Base-by-base conservation (phyloP, 768 basidiomycete species). In the Neoboletus subvelutipes region DNA sequence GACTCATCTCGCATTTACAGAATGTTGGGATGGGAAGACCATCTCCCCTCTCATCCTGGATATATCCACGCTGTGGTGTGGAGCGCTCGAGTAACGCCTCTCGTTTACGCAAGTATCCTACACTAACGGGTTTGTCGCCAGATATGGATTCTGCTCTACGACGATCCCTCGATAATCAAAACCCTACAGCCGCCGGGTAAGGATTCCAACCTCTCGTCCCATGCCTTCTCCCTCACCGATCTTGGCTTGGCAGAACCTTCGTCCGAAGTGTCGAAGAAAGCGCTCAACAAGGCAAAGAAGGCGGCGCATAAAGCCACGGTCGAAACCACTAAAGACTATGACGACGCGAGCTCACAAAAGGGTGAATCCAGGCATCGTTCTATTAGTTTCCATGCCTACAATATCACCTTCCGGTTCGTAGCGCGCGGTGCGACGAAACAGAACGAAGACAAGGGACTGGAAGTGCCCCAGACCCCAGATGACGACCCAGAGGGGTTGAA, bases 201-300 rank as follows among this genome's bases (percentile, higher is more conserved):
- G 66, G 53, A 39, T 36, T 47, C 33, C 7, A 34, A 11, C 24
- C 43, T 7, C 42, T 56, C 22, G 80, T 64, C 20, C 71, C 73
- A 11, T 26, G 37, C 22, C 33, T 70, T 84, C 22, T 39, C 54
- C 15, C 10, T 45, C 26, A 60, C 49, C 34, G 28, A 61, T 40
- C 40, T 22, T 28, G 22, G 15, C 33, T 18, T 33, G 22, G 28
- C 56, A 65, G 69, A 67, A 54, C 34, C 50, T 7, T 40, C 58
- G 10, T 34, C 54, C 9, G 69, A 71, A 39, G 40, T 58, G 5
- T 87, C 86, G 72, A 91, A 90, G 71, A 91, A 92, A 68, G 88
- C 88, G 0, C 86, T 86, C 69, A 92, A 91, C 73, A 93, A 90
- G 71, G 90, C 90, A 13, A 93, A 92, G 74, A 93, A 91, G 70